A percentile compares a stretch with the other conserved stretches of the same genome.
Conservation (phyloP, 1,139 yeast genomes). For the Yamadazyma conglobata region DNA sequence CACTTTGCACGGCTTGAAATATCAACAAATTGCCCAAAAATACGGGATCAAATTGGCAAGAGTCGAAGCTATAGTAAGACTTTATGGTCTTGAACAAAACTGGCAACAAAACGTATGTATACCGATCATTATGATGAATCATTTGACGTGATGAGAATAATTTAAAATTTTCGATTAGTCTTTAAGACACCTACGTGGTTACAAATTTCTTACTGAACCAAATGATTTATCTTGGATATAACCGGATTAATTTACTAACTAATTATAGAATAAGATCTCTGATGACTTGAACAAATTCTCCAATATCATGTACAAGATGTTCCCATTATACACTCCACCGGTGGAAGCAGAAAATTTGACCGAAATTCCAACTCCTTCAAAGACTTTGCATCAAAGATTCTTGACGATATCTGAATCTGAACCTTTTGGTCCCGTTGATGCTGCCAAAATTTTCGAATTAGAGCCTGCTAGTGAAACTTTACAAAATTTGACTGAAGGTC, state of each 20-base stretch:
- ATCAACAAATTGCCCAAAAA: conserved; percentile 75
- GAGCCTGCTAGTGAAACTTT: conserved; percentile 83
- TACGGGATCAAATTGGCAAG: conserved; percentile 81
- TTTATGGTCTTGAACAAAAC: conserved; percentile 60
- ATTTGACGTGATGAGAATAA: conserved; percentile 22
- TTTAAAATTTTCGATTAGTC: conserved; percentile 62
- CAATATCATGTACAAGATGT: conserved; percentile 67
- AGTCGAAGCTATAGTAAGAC: conserved; percentile 76
- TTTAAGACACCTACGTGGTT: conserved; percentile 71
- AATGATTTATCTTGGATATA: not conserved
- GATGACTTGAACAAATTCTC: conserved; percentile 57
- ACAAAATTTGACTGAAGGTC: conserved; percentile 58
- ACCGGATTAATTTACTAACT: conserved; percentile 29
- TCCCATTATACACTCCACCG: conserved; percentile 62
- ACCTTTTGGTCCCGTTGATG: conserved; percentile 96
- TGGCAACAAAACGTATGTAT: conserved; percentile 62
- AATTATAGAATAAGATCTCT: conserved; percentile 37
- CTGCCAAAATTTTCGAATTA: conserved; percentile 78
- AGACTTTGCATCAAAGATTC: conserved; percentile 79
- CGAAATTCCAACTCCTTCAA: conserved; percentile 91
- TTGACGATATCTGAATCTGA: conserved; percentile 89
- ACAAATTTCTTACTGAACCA: conserved; percentile 29
- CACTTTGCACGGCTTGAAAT: conserved; percentile 47
- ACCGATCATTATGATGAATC: conserved; percentile 2
- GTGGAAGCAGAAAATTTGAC: conserved; percentile 65